Evolutionary conservation across 192 early-diverging fungal species (phyloP).

Genomic region (Mortierella hygrophila): DNA sequence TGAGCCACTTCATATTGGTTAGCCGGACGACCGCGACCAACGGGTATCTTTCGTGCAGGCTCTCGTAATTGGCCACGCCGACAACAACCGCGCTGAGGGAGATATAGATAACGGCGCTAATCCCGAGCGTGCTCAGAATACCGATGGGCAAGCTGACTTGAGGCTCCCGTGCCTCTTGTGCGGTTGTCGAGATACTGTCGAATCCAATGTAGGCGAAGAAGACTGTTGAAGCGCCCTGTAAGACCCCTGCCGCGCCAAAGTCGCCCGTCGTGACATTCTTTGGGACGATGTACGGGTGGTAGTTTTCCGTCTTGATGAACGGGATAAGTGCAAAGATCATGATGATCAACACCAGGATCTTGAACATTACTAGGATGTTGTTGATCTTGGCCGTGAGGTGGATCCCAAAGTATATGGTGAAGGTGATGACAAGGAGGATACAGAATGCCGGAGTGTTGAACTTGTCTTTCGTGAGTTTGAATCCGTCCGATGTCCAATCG

Average conservation of each 20-base stretch:
- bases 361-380: conserved; percentile 76
- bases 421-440: conserved; percentile 74
- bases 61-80: conserved; percentile 75
- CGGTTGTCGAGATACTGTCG: conserved; percentile 88
- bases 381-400: conserved; percentile 81
- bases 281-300: conserved; percentile 81
- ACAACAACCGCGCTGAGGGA: conserved; percentile 70
- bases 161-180: conserved; percentile 86
- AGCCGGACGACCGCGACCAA: conserved; percentile 60
- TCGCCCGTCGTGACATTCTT: conserved; percentile 56
- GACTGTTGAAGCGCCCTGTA: conserved; percentile 79
- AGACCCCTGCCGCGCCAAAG: conserved; percentile 79
- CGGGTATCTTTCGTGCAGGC: conserved; percentile 66
- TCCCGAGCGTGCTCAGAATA: conserved; percentile 82
- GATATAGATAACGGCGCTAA: conserved; percentile 88
- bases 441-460: conserved; percentile 84
- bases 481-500: conserved; percentile 59
- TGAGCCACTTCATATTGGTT: conserved; percentile 74
- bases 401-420: conserved; percentile 79
- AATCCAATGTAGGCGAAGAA: conserved; percentile 92
- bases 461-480: conserved; percentile 60
- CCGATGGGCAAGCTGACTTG: conserved; percentile 87
- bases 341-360: conserved; percentile 78
- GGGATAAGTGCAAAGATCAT: conserved; percentile 85
- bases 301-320: conserved; percentile 80